Base-by-base conservation (phyloP, 768 basidiomycete species). In the Udeniomyces megalosporus region DNA sequence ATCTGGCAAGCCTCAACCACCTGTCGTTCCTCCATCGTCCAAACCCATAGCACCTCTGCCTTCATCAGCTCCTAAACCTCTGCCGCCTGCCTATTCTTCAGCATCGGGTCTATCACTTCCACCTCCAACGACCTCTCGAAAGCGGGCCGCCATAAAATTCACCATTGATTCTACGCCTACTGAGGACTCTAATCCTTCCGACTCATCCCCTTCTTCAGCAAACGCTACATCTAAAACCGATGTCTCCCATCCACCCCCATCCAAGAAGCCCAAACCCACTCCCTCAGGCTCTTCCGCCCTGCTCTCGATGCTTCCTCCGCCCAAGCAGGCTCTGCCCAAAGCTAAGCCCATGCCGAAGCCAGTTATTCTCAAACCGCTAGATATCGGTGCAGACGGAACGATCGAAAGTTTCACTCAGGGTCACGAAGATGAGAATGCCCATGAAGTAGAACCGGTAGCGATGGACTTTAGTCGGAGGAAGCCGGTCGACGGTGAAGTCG, bases 291-390 rank as follows among this genome's bases (percentile, higher is more conserved):
- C 48, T 1, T 63, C 62, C 22, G 62, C 63, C 20, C 46, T 65
- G 24, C 58, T 65, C n/a, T 65, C 63, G 31, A 65, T 65, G 63
- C 63, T 65, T 24, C 63, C 63, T 24, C 44, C 63, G 1, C 63
- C 63, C 24, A 65, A 65, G 42, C 57, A 47, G 42, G 51, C 50
- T 14, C 38, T 58, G 0, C 58, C 58, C 3, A 53, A 65, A 29
- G 34, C 42, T 1, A 65, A 65, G 52, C 22, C 63, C 5, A 47
- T 59, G 52, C 63, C 63, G 2, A 54, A 45, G 24, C 63, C 63
- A 5, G 58, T 65, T 1, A 31, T 51, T 1, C 24, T 60, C 11
- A 60, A 60, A 42, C 63, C 63, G 28, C 57, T 65, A 8, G 45
- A 54, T 31, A 47, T 65, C 7, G 63, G 46, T 5, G 26, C 53